Conservation (phyloP, 2,329 filamentous ascomycete genomes). For the Achaetomium macrosporum region DNA sequence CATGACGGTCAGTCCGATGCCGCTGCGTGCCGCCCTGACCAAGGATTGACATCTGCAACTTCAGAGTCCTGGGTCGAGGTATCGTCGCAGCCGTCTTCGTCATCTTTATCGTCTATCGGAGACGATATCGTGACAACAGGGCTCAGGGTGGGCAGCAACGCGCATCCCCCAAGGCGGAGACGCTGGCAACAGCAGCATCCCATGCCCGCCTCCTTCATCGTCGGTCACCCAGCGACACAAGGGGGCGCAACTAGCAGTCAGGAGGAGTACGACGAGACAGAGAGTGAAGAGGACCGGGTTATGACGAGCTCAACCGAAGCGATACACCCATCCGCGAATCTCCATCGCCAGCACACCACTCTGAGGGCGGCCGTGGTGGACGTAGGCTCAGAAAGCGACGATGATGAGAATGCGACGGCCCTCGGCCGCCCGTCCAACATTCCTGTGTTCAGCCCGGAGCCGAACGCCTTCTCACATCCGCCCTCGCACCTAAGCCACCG, state of each 20-base stretch:
- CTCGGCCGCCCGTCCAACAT: slow-evolving; percentile 57
- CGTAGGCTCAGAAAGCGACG: slow-evolving; percentile 39
- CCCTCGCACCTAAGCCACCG: slow-evolving; percentile 48
- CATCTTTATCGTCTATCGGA: slow-evolving; percentile 76
- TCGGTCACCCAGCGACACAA: slow-evolving; percentile 36
- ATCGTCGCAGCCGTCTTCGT: slow-evolving; percentile 86
- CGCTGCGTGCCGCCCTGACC: neutral
- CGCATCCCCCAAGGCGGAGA: slow-evolving; percentile 55
- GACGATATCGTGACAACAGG: slow-evolving; percentile 92
- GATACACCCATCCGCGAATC: slow-evolving; percentile 29
- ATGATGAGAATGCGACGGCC: slow-evolving; percentile 75
- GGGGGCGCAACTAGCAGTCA: slow-evolving; percentile 63
- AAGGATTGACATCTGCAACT: slow-evolving; percentile 14
- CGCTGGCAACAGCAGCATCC: slow-evolving; percentile 39
- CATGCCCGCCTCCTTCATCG: slow-evolving; percentile 32
- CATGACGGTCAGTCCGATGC: slow-evolving; percentile 31
- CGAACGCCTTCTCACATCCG: slow-evolving; percentile 87
- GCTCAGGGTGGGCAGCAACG: slow-evolving; percentile 64
- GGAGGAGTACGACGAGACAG: slow-evolving; percentile 90
- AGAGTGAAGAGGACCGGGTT: slow-evolving; percentile 74
- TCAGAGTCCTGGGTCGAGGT: slow-evolving; percentile 96
- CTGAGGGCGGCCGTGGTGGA: slow-evolving; percentile 34
- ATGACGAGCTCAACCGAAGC: slow-evolving; percentile 56
- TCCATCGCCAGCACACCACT: slow-evolving; percentile 32
- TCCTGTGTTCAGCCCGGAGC: slow-evolving; percentile 71